Percentiles rank a stretch among this genome's conserved stretches.
Conservation (phyloP, 371 early-diverging fungal species). For the Parasitella parasitica region DNA sequence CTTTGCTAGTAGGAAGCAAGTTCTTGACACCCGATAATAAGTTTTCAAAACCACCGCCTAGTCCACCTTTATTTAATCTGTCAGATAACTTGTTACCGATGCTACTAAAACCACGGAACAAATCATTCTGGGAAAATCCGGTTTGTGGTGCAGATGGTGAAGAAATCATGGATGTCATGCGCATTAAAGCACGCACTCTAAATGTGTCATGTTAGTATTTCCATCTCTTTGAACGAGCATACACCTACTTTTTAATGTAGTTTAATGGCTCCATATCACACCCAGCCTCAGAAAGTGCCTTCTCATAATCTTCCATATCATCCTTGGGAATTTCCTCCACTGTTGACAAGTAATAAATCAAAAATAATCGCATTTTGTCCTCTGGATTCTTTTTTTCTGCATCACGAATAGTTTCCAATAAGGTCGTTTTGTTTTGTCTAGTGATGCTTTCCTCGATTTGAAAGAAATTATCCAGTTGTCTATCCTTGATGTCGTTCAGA, state of each 20-base stretch:
- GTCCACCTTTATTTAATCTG: constrained; percentile 75
- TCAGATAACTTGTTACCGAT: constrained; percentile 88
- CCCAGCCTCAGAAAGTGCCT: constrained; percentile 72
- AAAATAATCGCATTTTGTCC: constrained; percentile 91
- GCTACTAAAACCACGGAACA: constrained; percentile 73
- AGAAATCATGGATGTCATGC: constrained; percentile 66
- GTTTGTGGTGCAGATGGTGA: constrained; percentile 50
- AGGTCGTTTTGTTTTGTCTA: constrained; percentile 67
- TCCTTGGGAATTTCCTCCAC: constrained; percentile 73
- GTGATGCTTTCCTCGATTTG: constrained; percentile 90
- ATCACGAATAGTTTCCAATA: constrained; percentile 85
- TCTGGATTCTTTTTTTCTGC: constrained; percentile 73
- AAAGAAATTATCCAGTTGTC: constrained; percentile 95
- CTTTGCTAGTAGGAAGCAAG: constrained; percentile 85
- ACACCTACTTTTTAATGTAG: constrained; percentile 77
- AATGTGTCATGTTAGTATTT: background rate
- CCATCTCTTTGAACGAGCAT: background rate
- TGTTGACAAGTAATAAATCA: constrained; percentile 81
- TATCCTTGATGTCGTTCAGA: constrained; percentile 89
- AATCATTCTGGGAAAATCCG: constrained; percentile 50
- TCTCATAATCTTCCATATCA: constrained; percentile 83
- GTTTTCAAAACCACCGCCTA: constrained; percentile 80
- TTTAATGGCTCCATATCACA: constrained; percentile 72
- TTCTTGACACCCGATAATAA: constrained; percentile 94
- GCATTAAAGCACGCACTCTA: constrained; percentile 69